Conservation (phyloP, 164 flowering plant species). For the grape (Vitis vinifera) region DNA sequence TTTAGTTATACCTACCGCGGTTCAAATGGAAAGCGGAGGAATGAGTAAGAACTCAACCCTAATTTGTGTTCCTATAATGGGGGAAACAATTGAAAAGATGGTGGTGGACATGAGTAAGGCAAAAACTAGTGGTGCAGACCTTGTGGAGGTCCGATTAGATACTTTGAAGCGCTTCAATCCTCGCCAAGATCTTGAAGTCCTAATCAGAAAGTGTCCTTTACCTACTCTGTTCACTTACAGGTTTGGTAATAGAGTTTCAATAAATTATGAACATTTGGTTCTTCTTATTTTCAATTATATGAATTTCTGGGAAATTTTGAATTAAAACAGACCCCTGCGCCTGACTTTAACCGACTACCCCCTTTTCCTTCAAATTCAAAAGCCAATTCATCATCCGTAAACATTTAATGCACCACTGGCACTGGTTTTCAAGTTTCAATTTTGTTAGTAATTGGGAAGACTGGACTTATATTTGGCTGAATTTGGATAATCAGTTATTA, state of each 20-base stretch:
- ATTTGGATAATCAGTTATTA: too few species aligned
- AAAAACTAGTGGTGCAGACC: constrained; percentile 57
- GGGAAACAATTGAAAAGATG: constrained; percentile 58
- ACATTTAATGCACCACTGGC: too few species aligned
- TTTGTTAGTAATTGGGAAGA: too few species aligned
- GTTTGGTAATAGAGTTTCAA: constrained; percentile 21
- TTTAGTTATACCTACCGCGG: background rate
- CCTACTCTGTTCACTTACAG: constrained; percentile 80
- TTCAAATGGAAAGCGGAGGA: constrained; percentile 19
- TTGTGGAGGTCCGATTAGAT: constrained; percentile 75
- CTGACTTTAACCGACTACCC: too few species aligned
- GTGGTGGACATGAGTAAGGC: constrained; percentile 47
- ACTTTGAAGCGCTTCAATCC: constrained; percentile 49
- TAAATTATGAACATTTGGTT: background rate
- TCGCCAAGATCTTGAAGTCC: constrained; percentile 36
- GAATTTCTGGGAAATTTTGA: too few species aligned
- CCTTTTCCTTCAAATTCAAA: too few species aligned
- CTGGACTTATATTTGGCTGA: too few species aligned
- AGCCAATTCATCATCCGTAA: too few species aligned
- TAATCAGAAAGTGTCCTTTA: constrained; percentile 48
- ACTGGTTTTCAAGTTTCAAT: too few species aligned
- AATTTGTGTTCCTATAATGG: constrained; percentile 74
- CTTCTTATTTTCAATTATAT: background rate
- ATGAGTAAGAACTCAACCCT: constrained; percentile 47
- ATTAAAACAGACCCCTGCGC: too few species aligned